Evolutionary conservation across 2,329 filamentous ascomycete species (phyloP).

Genomic region (Alternaria brassicicola): DNA sequence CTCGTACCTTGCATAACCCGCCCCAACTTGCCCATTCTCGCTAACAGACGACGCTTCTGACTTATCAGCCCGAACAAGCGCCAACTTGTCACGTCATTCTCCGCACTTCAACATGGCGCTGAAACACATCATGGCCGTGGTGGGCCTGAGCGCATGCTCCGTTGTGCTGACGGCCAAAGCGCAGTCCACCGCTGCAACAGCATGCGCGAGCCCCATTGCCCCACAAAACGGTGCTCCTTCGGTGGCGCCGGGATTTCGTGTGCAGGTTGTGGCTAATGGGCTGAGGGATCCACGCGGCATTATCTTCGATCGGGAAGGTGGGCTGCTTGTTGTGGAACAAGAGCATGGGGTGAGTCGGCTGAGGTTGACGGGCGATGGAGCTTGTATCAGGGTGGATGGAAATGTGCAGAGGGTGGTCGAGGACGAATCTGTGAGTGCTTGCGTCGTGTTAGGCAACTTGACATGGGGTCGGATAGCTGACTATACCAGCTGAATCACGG

Average conservation of each 20-base stretch:
- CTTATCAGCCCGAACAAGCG: not conserved
- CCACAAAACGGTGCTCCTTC: conserved; percentile 50
- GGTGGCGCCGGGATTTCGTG: conserved; percentile 51
- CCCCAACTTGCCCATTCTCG: not conserved
- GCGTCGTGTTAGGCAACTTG: not conserved
- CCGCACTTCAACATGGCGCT: conserved; percentile 23
- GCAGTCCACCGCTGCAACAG: conserved; percentile 28
- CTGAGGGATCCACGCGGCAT: conserved; percentile 55
- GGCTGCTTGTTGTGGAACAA: conserved; percentile 57
- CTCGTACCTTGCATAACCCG: conserved; percentile 12
- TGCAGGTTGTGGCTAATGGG: conserved; percentile 55
- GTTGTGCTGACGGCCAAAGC: conserved; percentile 31
- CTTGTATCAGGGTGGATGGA: conserved; percentile 39
- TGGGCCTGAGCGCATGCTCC: conserved; percentile 22
- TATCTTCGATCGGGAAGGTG: conserved; percentile 55
- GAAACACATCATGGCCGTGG: conserved; percentile 32
- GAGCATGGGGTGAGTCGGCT: conserved; percentile 49
- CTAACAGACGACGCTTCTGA: not conserved
- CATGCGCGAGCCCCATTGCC: conserved; percentile 48
- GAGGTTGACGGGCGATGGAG: conserved; percentile 40
- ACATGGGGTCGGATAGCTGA: conserved; percentile 3
- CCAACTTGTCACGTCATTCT: conserved; percentile 21
- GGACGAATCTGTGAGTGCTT: conserved; percentile 36
- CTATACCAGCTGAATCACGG: conserved; percentile 57
- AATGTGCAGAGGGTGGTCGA: conserved; percentile 31